Evolutionary conservation across 1,284 basidiomycete genomes (phyloP).

Genomic region (Neolentinus lepideus): DNA sequence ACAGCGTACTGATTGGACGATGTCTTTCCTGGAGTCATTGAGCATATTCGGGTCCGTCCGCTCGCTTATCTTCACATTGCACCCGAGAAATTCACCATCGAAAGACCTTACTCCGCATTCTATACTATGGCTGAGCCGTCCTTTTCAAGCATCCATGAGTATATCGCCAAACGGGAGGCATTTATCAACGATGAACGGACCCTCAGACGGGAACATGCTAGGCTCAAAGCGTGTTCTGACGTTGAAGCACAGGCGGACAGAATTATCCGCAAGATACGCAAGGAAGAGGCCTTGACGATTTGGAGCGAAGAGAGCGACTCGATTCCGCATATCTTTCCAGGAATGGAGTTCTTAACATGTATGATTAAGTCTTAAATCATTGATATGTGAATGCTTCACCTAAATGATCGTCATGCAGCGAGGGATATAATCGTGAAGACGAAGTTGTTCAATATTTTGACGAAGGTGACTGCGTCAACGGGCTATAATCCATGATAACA

Average conservation of each 20-base stretch:
- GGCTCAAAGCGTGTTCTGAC: conserved; percentile 21
- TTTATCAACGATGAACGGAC: conserved; percentile 46
- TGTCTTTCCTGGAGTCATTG: too few relatives aligned
- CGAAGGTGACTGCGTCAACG: conserved; percentile 33
- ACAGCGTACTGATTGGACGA: too few relatives aligned
- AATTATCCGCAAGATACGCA: conserved; percentile 45
- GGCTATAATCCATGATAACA: too few relatives aligned
- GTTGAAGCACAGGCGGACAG: conserved; percentile 46
- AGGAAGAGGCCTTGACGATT: conserved; percentile 42
- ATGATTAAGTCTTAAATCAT: not conserved
- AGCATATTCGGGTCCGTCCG: too few relatives aligned
- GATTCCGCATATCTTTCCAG: conserved; percentile 58
- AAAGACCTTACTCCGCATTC: too few relatives aligned
- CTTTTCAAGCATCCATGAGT: conserved; percentile 16
- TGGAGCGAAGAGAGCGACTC: conserved; percentile 50
- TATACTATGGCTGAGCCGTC: too few relatives aligned
- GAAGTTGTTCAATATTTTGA: conserved; percentile 49
- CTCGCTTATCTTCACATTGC: too few relatives aligned
- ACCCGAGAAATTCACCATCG: too few relatives aligned
- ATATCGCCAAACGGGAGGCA: conserved; percentile 32
- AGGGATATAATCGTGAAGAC: conserved; percentile 51
- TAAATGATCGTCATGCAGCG: conserved; percentile 26
- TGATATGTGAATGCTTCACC: too few relatives aligned
- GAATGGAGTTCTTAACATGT: conserved; percentile 73
- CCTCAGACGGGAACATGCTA: conserved; percentile 30